Evolutionary conservation across 1,284 basidiomycete genomes (phyloP), one percentile per base, ranked within the genome.

Genomic region (Apiotrichum montevideense): DNA sequence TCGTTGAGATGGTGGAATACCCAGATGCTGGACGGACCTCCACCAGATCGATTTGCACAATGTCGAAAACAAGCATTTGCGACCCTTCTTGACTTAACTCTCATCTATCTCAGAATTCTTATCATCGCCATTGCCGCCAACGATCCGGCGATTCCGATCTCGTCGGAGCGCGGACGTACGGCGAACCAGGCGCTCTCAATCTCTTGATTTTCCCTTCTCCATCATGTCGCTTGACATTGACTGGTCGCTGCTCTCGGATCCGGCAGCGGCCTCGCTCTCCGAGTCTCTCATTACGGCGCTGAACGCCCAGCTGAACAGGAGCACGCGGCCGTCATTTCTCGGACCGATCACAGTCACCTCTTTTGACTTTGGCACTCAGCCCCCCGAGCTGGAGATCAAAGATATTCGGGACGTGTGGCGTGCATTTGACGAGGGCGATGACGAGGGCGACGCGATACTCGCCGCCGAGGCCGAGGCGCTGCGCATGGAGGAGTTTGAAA

Each of bases 371-470:
- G 95, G 95, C 35, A 83, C 85, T 0, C 80, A 82, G 32, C 74
- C 85, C 4, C 95, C 96, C 2, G 87, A 94, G 59, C 82, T 96
- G 41, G 87, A 95, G 72, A 82, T 98, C 57, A 85, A 90, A 56
- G 93, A 97, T 75, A 79, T 98, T 57, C 83, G 90, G 49, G 93
- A 98, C 78, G 90, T 98, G 56, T 92, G 95, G 78, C 85, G 86
- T 41, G 93, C 95, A 70, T 98, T 98, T 70, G 75, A 79, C 47
- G 87, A 91, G 62, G 87, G 87, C 57, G 87, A 90, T 64, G 85
- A 87, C 2, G 84, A 86, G n/a, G 82, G 82, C 0, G 72, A 76
- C 41, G 64, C 65, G 3, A 62, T 69, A 34, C 63, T 62, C 33
- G 66, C 61, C n/a, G 54, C 41, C 40, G 50, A 42, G 40, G 43